Percentiles rank a stretch among this genome's conserved stretches.
Evolutionary conservation across 306 rosid species (phyloP).

Genomic region (Cotoneaster glaucophyllus): DNA sequence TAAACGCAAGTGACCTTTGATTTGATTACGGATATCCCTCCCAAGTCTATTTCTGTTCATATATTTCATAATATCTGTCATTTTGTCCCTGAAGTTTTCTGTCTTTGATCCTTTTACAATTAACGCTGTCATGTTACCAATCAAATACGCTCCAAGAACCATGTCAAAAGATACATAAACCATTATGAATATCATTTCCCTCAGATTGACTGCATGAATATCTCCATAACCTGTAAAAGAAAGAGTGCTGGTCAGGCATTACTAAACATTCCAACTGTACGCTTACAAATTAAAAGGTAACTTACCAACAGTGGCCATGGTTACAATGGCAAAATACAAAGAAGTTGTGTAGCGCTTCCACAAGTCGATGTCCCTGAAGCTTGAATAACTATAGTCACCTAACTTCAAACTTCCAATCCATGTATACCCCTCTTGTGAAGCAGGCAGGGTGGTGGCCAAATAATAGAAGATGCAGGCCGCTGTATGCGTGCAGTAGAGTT

Average conservation of each 20-base stretch:
- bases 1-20: conserved; percentile 84
- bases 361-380: conserved; percentile 82
- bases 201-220: conserved; percentile 89
- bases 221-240: conserved; percentile 85
- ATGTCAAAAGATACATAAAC: conserved; percentile 83
- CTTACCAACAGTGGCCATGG: conserved; percentile 97
- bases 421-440: conserved; percentile 77
- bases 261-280: conserved; percentile 2
- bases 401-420: conserved; percentile 93
- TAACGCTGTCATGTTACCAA: conserved; percentile 98
- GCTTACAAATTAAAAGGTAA: background rate
- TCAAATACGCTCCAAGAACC: conserved; percentile 96
- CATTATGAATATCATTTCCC: conserved; percentile 98
- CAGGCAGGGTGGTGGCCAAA: conserved; percentile 88
- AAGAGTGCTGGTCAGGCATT: conserved; percentile 12
- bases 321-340: conserved; percentile 83
- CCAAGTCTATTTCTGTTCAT: conserved; percentile 90
- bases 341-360: conserved; percentile 89
- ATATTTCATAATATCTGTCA: conserved; percentile 78
- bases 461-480: conserved; percentile 98
- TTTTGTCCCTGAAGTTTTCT: conserved; percentile 83
- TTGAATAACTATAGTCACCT: conserved; percentile 70
- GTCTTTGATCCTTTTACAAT: conserved; percentile 99
- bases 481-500: conserved; percentile 93
- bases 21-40: conserved; percentile 77